These are phyloP conservation scores for Protea cynaroides DNA, from an alignment of 164 flowering plant genomes.

Conservation along the genomic window DNA sequence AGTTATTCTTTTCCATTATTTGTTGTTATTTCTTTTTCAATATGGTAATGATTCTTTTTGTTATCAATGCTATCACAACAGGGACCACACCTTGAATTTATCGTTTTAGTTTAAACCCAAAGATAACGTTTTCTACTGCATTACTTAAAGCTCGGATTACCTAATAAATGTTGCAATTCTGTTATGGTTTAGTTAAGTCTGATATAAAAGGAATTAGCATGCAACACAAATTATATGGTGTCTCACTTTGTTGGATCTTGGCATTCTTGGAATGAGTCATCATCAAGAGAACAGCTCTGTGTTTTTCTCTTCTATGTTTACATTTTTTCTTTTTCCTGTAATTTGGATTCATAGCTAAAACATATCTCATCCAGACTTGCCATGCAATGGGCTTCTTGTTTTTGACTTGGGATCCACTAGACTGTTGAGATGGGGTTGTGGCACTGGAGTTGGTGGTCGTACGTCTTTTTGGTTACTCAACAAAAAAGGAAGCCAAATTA, in stretches of 20 bases:
- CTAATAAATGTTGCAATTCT: not conserved
- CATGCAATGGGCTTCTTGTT: not conserved
- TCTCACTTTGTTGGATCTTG: not conserved
- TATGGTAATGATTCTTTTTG: not conserved
- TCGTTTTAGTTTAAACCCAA: too few relatives aligned
- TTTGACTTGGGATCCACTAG: not conserved
- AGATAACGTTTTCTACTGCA: not conserved
- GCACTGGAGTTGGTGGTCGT: too few relatives aligned
- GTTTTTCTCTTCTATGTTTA: not conserved
- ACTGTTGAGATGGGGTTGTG: too few relatives aligned
- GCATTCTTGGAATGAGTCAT: not conserved
- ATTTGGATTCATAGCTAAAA: not conserved
- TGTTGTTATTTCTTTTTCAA: not conserved
- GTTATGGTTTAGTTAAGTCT: too few relatives aligned
- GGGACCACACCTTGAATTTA: too few relatives aligned
- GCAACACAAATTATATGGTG: too few relatives aligned
- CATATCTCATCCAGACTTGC: not conserved
- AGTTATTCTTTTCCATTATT: not conserved
- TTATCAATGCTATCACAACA: not conserved
- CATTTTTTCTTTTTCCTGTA: not conserved
- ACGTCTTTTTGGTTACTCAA: too few relatives aligned
- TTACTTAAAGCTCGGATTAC: not conserved
- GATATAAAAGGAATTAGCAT: too few relatives aligned
- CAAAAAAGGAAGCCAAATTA: not conserved
- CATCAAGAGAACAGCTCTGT: not conserved